Base-by-base conservation (phyloP, 371 early-diverging fungal genomes). In the Apophysomyces elegans region DNA sequence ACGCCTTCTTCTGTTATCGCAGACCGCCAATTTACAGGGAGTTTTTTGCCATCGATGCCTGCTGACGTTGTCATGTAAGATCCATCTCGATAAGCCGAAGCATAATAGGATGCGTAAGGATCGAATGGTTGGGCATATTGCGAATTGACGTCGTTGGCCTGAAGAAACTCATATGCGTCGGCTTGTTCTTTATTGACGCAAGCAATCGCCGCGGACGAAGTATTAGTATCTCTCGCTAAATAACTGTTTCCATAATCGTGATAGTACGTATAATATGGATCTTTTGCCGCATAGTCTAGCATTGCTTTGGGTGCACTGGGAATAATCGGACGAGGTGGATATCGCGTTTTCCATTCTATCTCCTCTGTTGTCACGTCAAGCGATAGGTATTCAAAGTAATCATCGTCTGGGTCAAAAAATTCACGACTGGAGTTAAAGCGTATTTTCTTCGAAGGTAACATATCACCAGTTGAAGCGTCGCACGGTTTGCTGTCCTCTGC, bases 251-350 rank as follows among this genome's bases (percentile, higher is more conserved):
- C 41, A 58, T 11, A 36, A 11, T 58, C 58, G 13, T 39, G 58
- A n/a, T 58, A 38, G 13, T 39, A 38, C 5, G 41, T 35, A 58
- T 37, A 18, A 50, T 50, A 50, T 50, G 21, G 11, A 21, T 50
- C 54, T 58, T 35, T 32, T 7, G 60, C 39, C 41, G 35, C 35
- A 60, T 32, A 60, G 60, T 72, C 77, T 26, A 77, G 62, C 77
- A 77, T 77, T 0, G 77, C 77, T 32, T 68, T 64, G 13, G 77
- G 77, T 16, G 77, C 77, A 21, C 71, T 77, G 7, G 77, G 77
- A 56, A 77, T 73, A 9, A 47, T 26, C 37, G 62, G 56, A 9
- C 56, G 68, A 21, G 75, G 75, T 1, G 77, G 77, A 62, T 69
- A 77, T 8, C 65, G 43, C 16, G 63, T 56, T 43, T 67, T 71